Conservation (phyloP, 2,329 filamentous ascomycete genomes). For the Apiospora rasikravindrae region DNA sequence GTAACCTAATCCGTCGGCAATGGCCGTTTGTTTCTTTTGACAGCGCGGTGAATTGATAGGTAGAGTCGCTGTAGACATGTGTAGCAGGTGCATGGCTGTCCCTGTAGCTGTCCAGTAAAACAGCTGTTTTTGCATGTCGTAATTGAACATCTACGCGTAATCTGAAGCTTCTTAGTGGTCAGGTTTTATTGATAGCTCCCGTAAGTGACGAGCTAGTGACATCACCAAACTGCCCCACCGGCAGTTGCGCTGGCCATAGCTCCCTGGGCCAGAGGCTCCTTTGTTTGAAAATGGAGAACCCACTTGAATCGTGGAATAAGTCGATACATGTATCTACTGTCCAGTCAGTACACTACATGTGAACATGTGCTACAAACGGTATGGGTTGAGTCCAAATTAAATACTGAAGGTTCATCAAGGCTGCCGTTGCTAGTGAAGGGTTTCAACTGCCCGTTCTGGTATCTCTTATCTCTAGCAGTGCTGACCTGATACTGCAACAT, state of each 20-base stretch:
- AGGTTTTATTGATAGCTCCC: slow-evolving; percentile 11
- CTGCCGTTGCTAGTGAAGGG: background rate
- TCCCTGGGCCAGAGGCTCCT: no score
- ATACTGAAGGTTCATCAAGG: background rate
- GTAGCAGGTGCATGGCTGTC: slow-evolving; percentile 19
- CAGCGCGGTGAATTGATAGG: background rate
- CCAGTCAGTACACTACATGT: background rate
- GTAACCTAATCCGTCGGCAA: background rate
- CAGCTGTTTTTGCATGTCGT: slow-evolving; percentile 23
- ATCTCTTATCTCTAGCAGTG: background rate
- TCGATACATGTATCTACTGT: background rate
- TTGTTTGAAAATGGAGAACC: background rate
- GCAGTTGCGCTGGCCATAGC: slow-evolving; percentile 1
- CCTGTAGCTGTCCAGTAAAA: slow-evolving; percentile 1
- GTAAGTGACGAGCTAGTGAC: slow-evolving; percentile 29
- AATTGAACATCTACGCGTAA: slow-evolving; percentile 32
- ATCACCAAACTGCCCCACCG: slow-evolving; percentile 26
- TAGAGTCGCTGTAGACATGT: slow-evolving; percentile 17
- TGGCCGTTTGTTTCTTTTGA: background rate
- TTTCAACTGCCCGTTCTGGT: background rate
- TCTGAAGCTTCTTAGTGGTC: slow-evolving; percentile 35
- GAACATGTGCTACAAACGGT: background rate
- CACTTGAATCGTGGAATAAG: background rate
- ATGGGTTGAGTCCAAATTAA: background rate
- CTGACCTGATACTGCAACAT: background rate